Conservation (phyloP, 345 rosid genomes). For the Citrus glauca region DNA sequence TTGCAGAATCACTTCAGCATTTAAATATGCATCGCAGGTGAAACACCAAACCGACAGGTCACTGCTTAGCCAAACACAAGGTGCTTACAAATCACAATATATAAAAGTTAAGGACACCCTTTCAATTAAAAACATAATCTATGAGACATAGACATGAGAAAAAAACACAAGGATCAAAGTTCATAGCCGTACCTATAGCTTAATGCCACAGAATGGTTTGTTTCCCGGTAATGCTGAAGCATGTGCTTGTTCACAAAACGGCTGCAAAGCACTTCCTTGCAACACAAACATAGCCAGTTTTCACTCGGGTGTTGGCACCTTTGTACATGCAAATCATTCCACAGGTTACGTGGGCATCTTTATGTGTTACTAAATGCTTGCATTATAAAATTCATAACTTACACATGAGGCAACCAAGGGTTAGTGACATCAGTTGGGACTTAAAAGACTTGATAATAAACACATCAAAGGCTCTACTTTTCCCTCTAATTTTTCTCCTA, state of each 20-base stretch:
- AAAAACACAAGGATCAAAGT: neutral
- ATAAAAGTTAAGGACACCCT: too few relatives aligned
- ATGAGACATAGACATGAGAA: neutral
- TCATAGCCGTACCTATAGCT: constrained; percentile 54
- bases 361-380: accelerated
- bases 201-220: constrained; percentile 61
- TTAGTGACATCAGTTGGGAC: too few relatives aligned
- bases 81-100: neutral
- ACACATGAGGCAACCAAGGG: too few relatives aligned
- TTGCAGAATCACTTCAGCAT: constrained; percentile 60
- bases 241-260: constrained; percentile 89
- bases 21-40: constrained; percentile 71
- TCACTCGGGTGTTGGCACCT: constrained; percentile 82
- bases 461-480: too few relatives aligned
- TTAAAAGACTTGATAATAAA: too few relatives aligned
- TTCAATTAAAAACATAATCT: neutral
- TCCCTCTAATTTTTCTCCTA: neutral
- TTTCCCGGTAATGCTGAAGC: constrained; percentile 68
- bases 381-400: accelerated
- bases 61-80: constrained; percentile 30
- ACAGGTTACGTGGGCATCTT: neutral
- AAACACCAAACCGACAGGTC: constrained; percentile 94
- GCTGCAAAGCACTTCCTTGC: constrained; percentile 87
- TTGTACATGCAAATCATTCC: neutral
- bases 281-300: constrained; percentile 84